These are phyloP conservation scores for Cucumis melo DNA, from an alignment of 306 rosid genomes.

Conservation along the genomic window DNA sequence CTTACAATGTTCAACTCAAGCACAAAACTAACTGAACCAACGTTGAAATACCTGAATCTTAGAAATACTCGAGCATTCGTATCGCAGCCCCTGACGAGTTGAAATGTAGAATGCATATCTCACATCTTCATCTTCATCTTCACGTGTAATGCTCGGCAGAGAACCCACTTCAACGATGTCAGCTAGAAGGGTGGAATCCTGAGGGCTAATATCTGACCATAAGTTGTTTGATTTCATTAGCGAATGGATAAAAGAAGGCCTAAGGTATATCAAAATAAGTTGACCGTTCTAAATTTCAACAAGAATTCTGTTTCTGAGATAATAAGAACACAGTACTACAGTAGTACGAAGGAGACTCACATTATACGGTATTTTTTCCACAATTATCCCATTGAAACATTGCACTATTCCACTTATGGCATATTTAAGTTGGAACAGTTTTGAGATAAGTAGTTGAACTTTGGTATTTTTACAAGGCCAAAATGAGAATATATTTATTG, in stretches of 20 bases:
- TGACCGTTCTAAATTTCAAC: neutral
- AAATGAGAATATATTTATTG: neutral
- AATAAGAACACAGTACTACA: neutral
- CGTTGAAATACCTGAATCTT: conserved; percentile 44
- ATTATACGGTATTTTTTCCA: neutral
- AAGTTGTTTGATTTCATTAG: neutral
- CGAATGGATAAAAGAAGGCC: neutral
- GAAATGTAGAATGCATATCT: conserved; percentile 51
- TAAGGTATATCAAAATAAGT: neutral
- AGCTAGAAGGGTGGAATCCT: conserved; percentile 44
- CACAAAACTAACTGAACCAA: neutral
- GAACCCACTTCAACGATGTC: conserved; percentile 57
- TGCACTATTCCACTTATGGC: neutral
- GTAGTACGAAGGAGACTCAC: neutral
- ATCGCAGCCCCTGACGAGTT: conserved; percentile 63
- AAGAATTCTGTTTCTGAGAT: neutral
- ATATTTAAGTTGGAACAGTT: neutral
- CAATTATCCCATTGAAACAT: neutral
- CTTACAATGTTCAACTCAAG: neutral
- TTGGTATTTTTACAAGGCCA: neutral
- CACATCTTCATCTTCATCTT: conserved; percentile 40
- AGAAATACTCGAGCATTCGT: conserved; percentile 72
- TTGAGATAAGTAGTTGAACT: neutral
- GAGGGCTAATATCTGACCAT: conserved; percentile 47
- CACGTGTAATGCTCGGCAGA: conserved; percentile 47